These are phyloP conservation scores for Thalassiosira mediterranea DNA, from an alignment of 352 stramenopile species.

Conservation along the genomic window DNA sequence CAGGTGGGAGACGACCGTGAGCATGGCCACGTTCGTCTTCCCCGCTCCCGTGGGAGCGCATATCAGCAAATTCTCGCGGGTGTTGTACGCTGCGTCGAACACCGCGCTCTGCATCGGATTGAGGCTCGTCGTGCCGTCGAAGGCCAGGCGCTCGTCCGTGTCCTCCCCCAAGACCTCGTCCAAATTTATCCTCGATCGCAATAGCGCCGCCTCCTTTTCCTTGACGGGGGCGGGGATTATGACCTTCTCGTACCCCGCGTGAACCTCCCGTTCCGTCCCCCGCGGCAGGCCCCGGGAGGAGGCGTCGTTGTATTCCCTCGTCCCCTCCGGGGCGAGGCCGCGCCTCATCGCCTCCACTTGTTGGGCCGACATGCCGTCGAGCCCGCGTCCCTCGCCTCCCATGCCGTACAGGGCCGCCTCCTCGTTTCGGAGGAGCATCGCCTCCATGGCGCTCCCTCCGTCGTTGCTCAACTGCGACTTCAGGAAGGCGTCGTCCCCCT, in stretches of 20 bases:
- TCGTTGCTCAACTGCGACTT: slow-evolving; percentile 26
- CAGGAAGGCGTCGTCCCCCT: slow-evolving; percentile 39
- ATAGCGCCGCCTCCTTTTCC: slow-evolving; percentile 63
- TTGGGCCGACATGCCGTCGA: slow-evolving; percentile 43
- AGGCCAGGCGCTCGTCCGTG: slow-evolving; percentile 68
- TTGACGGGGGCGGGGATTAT: slow-evolving; percentile 77
- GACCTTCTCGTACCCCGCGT: slow-evolving; percentile 84
- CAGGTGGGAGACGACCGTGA: slow-evolving; percentile 91
- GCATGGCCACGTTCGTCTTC: slow-evolving; percentile 99
- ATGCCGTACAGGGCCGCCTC: slow-evolving; percentile 29
- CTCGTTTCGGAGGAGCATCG: slow-evolving; percentile 34
- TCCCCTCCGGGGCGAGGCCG: slow-evolving; percentile 67
- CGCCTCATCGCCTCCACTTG: slow-evolving; percentile 47
- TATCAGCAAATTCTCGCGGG: slow-evolving; percentile 96
- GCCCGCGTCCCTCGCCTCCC: slow-evolving; percentile 15
- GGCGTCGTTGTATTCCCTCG: slow-evolving; percentile 58
- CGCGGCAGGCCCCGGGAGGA: slow-evolving; percentile 59
- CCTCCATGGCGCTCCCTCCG: slow-evolving; percentile 45
- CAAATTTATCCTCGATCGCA: slow-evolving; percentile 58
- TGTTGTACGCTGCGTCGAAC: slow-evolving; percentile 94
- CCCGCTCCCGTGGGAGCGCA: slow-evolving; percentile 90
- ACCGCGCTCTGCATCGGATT: slow-evolving; percentile 98
- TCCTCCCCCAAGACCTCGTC: slow-evolving; percentile 73
- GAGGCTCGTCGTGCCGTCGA: slow-evolving; percentile 85
- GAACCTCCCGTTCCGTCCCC: slow-evolving; percentile 77